Percentiles rank a stretch among this genome's conserved stretches.
phyloP scores from a whole-genome alignment of 1,284 basidiomycete genomes.

The Phellinidium pouzarii region DNA sequence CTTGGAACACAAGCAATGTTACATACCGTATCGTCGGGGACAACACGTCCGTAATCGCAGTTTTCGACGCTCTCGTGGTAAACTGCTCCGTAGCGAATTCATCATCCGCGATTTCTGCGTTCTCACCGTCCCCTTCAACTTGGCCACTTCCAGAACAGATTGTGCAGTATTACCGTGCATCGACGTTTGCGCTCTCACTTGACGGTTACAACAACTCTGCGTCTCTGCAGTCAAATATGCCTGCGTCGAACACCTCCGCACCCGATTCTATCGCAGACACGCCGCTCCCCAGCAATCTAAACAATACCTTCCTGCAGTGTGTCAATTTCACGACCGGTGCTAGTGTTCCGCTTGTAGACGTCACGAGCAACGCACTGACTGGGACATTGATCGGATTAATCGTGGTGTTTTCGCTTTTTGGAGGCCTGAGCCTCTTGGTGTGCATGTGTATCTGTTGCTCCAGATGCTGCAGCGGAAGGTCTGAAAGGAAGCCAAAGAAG shows the following conservation, averaged over 20 bases:
- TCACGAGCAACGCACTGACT: neutral
- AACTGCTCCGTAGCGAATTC: slow-evolving; percentile 22
- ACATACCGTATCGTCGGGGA: slow-evolving; percentile 25
- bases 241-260: slow-evolving; percentile 13
- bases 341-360: slow-evolving; percentile 20
- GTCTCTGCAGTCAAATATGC: slow-evolving; percentile 18
- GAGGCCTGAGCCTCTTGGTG: neutral
- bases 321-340: slow-evolving; percentile 21
- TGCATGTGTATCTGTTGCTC: neutral
- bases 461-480: neutral
- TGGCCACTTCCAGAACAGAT: slow-evolving; percentile 23
- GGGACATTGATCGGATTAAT: neutral
- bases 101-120: slow-evolving; percentile 13
- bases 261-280: slow-evolving; percentile 15
- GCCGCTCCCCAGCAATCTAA: slow-evolving; percentile 18
- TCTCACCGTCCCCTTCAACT: neutral
- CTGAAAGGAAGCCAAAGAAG: neutral
- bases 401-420: no score
- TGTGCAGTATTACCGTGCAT: slow-evolving; percentile 27
- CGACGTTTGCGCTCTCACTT: slow-evolving; percentile 24
- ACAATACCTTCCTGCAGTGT: slow-evolving; percentile 20
- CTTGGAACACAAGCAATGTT: slow-evolving; percentile 18
- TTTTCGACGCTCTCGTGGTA: slow-evolving; percentile 21
- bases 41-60: slow-evolving; percentile 21
- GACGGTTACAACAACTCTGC: slow-evolving; percentile 25